phyloP scores from a whole-genome alignment of 805 yeast genomes.

The Phaffomyces antillensis region DNA sequence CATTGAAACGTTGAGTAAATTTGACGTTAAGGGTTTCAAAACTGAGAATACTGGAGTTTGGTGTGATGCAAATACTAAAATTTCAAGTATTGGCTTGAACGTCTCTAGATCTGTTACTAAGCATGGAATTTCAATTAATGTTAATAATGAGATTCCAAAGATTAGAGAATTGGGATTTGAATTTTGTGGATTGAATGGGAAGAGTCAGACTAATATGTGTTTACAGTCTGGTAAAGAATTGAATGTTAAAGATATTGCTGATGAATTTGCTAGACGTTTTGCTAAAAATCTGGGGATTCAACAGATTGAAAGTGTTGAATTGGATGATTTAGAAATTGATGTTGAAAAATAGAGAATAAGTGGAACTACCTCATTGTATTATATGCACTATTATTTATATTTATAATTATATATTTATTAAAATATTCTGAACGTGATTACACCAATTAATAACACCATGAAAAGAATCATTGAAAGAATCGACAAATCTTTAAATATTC shows the following conservation, averaged over 20 bases:
- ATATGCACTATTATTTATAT: too few species aligned
- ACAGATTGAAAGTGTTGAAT: conserved; percentile 30
- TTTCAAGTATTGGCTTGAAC: conserved; percentile 87
- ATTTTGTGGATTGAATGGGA: conserved; percentile 79
- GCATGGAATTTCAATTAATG: conserved; percentile 85
- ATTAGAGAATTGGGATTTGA: conserved; percentile 54
- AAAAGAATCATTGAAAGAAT: neutral
- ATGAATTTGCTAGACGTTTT: conserved; percentile 37
- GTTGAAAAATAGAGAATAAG: conserved; percentile 15
- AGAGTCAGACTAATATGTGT: conserved; percentile 47
- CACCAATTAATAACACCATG: neutral
- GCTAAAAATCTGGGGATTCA: conserved; percentile 32
- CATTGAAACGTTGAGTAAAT: conserved; percentile 36
- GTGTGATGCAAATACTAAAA: conserved; percentile 52
- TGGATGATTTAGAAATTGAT: conserved; percentile 28
- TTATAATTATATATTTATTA: too few species aligned
- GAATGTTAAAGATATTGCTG: conserved; percentile 31
- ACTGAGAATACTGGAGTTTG: conserved; percentile 87
- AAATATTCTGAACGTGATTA: neutral
- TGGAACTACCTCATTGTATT: too few species aligned
- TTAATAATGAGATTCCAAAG: conserved; percentile 62
- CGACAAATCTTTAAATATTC: neutral
- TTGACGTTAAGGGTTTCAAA: conserved; percentile 35
- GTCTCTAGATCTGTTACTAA: conserved; percentile 78
- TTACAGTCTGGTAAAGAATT: conserved; percentile 21